Evolutionary conservation across 1,139 yeast species (phyloP).

Genomic region (Eremothecium cymbalariae): DNA sequence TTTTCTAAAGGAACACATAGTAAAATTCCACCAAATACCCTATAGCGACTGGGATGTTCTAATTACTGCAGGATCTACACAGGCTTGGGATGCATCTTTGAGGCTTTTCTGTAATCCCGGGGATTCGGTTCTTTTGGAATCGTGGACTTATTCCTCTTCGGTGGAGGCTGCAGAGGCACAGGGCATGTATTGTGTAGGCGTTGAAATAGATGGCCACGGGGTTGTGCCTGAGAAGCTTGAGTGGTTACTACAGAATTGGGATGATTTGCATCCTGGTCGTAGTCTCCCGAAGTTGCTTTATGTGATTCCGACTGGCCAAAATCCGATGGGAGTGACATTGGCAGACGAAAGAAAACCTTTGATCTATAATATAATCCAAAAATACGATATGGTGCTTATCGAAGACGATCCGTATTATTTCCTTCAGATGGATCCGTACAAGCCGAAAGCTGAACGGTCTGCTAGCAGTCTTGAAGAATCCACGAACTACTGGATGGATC

Average conservation of each 20-base stretch:
- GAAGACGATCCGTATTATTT: conserved; percentile 97
- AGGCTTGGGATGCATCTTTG: conserved; percentile 77
- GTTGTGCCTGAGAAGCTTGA: conserved; percentile 68
- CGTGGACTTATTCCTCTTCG: conserved; percentile 75
- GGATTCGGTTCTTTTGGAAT: conserved; percentile 75
- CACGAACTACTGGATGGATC: conserved; percentile 7
- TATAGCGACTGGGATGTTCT: conserved; percentile 63
- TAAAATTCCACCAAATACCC: conserved; percentile 49
- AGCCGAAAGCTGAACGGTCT: too few relatives aligned
- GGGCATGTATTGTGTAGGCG: conserved; percentile 62
- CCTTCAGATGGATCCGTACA: conserved; percentile 75
- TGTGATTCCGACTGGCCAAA: conserved; percentile 89
- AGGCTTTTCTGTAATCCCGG: conserved; percentile 75
- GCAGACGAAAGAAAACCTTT: conserved; percentile 60
- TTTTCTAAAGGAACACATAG: conserved; percentile 74
- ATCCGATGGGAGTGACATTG: conserved; percentile 87
- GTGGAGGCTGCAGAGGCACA: conserved; percentile 73
- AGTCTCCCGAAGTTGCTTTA: conserved; percentile 73
- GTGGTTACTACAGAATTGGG: conserved; percentile 61
- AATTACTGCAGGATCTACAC: conserved; percentile 74
- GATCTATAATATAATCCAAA: conserved; percentile 65
- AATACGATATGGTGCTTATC: conserved; percentile 72
- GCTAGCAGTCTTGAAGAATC: conserved; percentile 10
- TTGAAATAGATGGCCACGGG: conserved; percentile 73
- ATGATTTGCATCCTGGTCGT: conserved; percentile 37